phyloP scores from a whole-genome alignment of 108 stramenopile genomes.

The Pseudonitzschia delicatissima region DNA sequence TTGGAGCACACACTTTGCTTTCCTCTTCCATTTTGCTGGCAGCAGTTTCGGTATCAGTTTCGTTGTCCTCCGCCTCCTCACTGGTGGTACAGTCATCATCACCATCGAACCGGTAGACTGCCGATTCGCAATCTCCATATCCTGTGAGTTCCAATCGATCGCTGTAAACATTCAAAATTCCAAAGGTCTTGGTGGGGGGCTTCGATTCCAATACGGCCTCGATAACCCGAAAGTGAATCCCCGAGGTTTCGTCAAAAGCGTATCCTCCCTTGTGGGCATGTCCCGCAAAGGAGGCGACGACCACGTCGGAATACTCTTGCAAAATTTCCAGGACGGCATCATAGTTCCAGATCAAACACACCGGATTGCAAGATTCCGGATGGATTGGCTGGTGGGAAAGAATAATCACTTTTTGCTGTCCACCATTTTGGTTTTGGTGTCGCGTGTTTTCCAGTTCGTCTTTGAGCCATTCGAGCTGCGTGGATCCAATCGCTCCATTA shows the following conservation, averaged over 20 bases:
- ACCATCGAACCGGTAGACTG: constrained; percentile 51
- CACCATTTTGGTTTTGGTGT: neutral
- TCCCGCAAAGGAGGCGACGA: constrained; percentile 70
- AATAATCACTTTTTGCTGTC: constrained; percentile 58
- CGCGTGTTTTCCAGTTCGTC: constrained; percentile 43
- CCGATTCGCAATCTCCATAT: constrained; percentile 69
- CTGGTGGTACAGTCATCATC: no score
- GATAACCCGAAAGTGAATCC: constrained; percentile 81
- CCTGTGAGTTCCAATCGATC: constrained; percentile 63
- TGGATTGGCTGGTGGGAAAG: constrained; percentile 78
- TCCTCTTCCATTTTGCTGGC: no score
- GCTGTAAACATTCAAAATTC: constrained; percentile 54
- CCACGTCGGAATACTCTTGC: constrained; percentile 53
- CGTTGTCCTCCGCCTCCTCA: no score
- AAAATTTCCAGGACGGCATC: constrained; percentile 54
- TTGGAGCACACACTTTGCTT: no score
- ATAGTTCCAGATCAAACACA: constrained; percentile 84
- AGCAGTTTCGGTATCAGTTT: no score
- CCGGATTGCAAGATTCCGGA: constrained; percentile 54
- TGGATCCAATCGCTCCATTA: constrained; percentile 66
- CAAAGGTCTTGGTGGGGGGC: constrained; percentile 62
- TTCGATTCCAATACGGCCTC: constrained; percentile 75
- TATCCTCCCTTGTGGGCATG: constrained; percentile 88
- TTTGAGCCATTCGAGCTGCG: constrained; percentile 73
- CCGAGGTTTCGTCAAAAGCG: constrained; percentile 56